Conservation (phyloP, 768 basidiomycete species). For the Boletus subcaerulescens region DNA sequence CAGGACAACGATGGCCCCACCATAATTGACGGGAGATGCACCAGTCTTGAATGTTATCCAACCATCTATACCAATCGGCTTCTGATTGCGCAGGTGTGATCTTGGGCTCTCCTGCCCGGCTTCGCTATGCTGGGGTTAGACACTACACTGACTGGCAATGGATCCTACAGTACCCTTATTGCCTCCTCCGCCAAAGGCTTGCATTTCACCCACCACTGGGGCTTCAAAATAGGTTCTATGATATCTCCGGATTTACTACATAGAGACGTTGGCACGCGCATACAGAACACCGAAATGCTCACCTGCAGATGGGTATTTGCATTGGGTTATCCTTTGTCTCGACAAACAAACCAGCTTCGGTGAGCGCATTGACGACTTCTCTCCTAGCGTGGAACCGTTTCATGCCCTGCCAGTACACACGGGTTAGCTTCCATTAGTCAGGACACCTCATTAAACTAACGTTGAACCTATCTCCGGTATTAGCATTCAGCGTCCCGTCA, state of each 20-base stretch:
- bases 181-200: slow-evolving; percentile 88
- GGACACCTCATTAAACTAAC: slow-evolving; percentile 31
- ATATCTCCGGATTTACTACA: slow-evolving; percentile 91
- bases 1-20: slow-evolving; percentile 98
- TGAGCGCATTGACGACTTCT: slow-evolving; percentile 77
- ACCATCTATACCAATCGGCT: slow-evolving; percentile 94
- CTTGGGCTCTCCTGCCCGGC: slow-evolving; percentile 78
- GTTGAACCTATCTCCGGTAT: slow-evolving; percentile 78
- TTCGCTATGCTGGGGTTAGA: slow-evolving; percentile 53
- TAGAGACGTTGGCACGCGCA: slow-evolving; percentile 1
- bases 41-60: slow-evolving; percentile 96
- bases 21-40: slow-evolving; percentile 98
- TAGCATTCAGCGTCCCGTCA: slow-evolving; percentile 92
- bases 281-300: slow-evolving; percentile 2
- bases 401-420: slow-evolving; percentile 63
- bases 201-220: slow-evolving; percentile 99
- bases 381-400: slow-evolving; percentile 93
- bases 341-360: slow-evolving; percentile 80
- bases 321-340: slow-evolving; percentile 97
- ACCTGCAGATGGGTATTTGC: slow-evolving; percentile 94
- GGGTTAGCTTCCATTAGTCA: background rate
- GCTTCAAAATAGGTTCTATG: slow-evolving; percentile 92
- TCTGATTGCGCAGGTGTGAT: slow-evolving; percentile 86
- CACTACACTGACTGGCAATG: background rate
- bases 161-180: slow-evolving; percentile 55